Conservation (phyloP, 1,284 basidiomycete genomes). For the Pseudozyma pruni region DNA sequence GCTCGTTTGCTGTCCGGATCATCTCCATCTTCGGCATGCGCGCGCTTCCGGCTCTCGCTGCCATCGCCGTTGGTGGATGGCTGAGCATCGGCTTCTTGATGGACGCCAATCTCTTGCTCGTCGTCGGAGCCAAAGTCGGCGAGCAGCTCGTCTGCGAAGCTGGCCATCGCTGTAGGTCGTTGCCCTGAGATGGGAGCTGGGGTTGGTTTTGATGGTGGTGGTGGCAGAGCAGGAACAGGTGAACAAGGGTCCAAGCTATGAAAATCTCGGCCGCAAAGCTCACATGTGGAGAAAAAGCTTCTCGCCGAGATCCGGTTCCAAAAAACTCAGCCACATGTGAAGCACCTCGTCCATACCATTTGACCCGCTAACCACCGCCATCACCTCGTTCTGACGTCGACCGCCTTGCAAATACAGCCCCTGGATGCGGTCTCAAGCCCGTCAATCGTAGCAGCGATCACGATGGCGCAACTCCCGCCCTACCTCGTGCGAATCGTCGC, state of each 20-base stretch:
- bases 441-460: not conserved
- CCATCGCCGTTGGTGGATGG: constrained; percentile 26
- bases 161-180: constrained; percentile 51
- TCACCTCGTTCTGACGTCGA: too few species aligned
- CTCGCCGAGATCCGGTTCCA: constrained; percentile 12
- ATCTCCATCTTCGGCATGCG: constrained; percentile 70
- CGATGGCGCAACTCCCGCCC: constrained; percentile 54
- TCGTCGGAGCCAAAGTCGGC: constrained; percentile 77
- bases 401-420: too few species aligned
- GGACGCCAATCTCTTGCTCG: constrained; percentile 68
- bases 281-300: constrained; percentile 25
- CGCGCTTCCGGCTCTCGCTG: constrained; percentile 69
- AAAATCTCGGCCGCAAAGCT: constrained; percentile 8
- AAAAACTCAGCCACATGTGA: constrained; percentile 26
- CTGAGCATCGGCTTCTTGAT: constrained; percentile 64
- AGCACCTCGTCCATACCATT: not conserved
- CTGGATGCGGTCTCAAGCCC: not conserved
- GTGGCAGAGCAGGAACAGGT: constrained; percentile 3
- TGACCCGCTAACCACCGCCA: too few species aligned
- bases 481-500: constrained; percentile 54
- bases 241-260: constrained; percentile 12
- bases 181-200: not conserved
- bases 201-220: not conserved
- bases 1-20: constrained; percentile 64
- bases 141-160: constrained; percentile 84